phyloP scores from a whole-genome alignment of 768 basidiomycete genomes.

The Lactifluus subvellereus region DNA sequence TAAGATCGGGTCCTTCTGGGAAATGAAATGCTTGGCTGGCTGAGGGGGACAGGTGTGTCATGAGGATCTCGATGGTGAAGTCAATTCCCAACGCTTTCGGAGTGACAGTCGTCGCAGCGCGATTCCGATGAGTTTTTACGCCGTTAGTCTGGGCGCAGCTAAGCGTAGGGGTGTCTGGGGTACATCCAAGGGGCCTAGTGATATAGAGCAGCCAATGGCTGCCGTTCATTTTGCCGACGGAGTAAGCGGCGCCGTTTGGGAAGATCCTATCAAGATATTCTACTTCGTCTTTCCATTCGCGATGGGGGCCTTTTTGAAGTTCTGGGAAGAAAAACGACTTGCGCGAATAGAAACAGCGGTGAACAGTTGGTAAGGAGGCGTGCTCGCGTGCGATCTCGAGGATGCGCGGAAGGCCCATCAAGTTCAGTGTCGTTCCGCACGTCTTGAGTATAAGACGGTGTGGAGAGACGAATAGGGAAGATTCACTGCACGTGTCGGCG shows the following conservation, averaged over 20 bases:
- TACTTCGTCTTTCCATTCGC: slow-evolving; percentile 91
- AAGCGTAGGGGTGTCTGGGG: slow-evolving; percentile 24
- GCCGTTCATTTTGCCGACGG: slow-evolving; percentile 94
- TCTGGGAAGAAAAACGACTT: slow-evolving; percentile 99
- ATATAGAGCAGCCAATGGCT: slow-evolving; percentile 99
- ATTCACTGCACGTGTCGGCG: slow-evolving; percentile 63
- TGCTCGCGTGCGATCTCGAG: slow-evolving; percentile 81
- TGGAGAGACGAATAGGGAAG: slow-evolving; percentile 89
- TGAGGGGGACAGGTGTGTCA: slow-evolving; percentile 78
- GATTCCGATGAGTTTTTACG: slow-evolving; percentile 14
- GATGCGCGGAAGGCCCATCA: slow-evolving; percentile 90
- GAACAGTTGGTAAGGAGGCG: slow-evolving; percentile 62
- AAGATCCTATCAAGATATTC: slow-evolving; percentile 89
- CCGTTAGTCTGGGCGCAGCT: slow-evolving; percentile 7
- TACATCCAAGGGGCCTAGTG: slow-evolving; percentile 50
- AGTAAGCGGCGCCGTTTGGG: slow-evolving; percentile 85
- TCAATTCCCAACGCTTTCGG: slow-evolving; percentile 43
- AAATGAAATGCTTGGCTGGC: slow-evolving; percentile 79
- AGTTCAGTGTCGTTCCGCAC: slow-evolving; percentile 96
- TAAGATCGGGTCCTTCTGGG: slow-evolving; percentile 26
- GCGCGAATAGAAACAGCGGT: slow-evolving; percentile 95
- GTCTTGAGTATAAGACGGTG: slow-evolving; percentile 98
- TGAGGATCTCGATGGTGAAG: slow-evolving; percentile 96
- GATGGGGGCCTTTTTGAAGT: slow-evolving; percentile 86
- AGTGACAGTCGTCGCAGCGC: slow-evolving; percentile 19